Percentiles rank a stretch among this genome's conserved stretches.
phyloP scores from a whole-genome alignment of 73 alveolate genomes.

The Tetrahymena malaccensis region DNA sequence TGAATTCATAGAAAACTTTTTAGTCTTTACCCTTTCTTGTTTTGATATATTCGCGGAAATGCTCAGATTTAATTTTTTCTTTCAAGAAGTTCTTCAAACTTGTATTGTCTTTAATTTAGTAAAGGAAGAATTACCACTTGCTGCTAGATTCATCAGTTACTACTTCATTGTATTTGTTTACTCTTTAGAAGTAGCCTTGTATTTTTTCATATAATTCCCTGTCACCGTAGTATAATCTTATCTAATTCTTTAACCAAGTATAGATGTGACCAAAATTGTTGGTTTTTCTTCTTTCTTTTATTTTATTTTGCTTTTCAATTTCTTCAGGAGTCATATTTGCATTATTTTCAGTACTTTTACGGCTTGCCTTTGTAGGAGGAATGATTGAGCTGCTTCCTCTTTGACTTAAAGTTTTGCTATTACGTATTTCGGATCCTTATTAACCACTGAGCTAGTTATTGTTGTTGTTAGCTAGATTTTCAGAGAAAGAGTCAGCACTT shows the following conservation, averaged over 20 bases:
- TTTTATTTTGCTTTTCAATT: background rate
- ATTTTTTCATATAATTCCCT: background rate
- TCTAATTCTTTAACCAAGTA: background rate
- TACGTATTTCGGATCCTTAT: background rate
- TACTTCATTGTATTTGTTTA: background rate
- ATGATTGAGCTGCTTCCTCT: background rate
- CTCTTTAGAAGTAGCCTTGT: background rate
- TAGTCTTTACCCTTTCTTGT: background rate
- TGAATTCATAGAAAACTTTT: background rate
- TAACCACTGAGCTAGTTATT: background rate
- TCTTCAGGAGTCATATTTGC: background rate
- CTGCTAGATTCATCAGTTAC: background rate
- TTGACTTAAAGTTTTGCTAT: background rate
- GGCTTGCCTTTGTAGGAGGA: background rate
- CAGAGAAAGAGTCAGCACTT: background rate
- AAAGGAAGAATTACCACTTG: background rate
- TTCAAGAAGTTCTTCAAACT: background rate
- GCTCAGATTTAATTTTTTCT: background rate
- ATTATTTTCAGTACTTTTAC: background rate
- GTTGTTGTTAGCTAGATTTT: background rate
- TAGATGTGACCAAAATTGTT: background rate
- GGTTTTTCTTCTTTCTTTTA: background rate
- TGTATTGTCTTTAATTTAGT: background rate
- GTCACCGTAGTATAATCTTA: background rate
- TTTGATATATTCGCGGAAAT: background rate